phyloP scores from a whole-genome alignment of 164 flowering plant species.

The Brasenia schreberi region DNA sequence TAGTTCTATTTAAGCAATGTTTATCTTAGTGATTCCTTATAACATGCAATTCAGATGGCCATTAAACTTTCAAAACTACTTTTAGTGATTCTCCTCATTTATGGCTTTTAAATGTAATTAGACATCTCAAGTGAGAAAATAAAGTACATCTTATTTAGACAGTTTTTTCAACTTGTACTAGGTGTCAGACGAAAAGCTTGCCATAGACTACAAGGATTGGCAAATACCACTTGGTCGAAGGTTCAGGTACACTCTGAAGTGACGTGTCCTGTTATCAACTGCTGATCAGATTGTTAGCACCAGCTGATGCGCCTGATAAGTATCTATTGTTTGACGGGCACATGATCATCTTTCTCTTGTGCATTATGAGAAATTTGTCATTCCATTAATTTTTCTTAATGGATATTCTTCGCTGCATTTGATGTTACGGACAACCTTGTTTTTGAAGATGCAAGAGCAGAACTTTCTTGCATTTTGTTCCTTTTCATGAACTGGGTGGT shows the following conservation, averaged over 20 bases:
- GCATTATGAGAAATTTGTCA: not conserved
- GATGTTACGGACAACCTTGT: not conserved
- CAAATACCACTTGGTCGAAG: conserved; percentile 92
- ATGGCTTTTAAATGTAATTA: not conserved
- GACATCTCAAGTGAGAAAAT: too few relatives aligned
- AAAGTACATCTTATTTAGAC: too few relatives aligned
- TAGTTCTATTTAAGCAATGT: too few relatives aligned
- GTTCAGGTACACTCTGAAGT: conserved; percentile 44
- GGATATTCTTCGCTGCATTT: not conserved
- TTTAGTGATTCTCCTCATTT: not conserved
- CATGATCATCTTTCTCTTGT: not conserved
- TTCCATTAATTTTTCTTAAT: not conserved
- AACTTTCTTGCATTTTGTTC: too few relatives aligned
- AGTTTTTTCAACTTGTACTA: conserved; percentile 8
- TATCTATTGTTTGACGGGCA: not conserved
- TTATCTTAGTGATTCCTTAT: too few relatives aligned
- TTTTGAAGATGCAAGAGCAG: too few relatives aligned
- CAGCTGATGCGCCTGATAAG: not conserved
- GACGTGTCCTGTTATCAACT: not conserved
- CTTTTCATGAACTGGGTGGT: too few relatives aligned
- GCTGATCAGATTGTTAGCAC: not conserved
- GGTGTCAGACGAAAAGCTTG: conserved; percentile 67
- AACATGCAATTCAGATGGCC: too few relatives aligned
- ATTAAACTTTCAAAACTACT: too few relatives aligned
- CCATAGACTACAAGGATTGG: conserved; percentile 94